Base-by-base conservation (phyloP, 2,329 filamentous ascomycete species). In the Pseudogymnoascus sp. region DNA sequence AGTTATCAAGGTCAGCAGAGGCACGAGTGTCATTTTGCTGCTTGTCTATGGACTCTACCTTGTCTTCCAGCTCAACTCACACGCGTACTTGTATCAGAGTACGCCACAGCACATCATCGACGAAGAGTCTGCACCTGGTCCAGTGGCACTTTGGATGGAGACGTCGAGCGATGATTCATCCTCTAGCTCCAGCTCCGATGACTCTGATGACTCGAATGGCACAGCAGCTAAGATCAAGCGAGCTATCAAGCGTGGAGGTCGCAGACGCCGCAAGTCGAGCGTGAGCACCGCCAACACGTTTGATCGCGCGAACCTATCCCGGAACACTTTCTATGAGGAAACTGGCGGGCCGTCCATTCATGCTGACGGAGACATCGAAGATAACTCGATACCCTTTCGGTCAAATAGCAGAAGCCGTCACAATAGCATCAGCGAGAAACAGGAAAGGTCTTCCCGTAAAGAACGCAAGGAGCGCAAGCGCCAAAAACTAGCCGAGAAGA, bases 51-150 rank as follows among this genome's bases (percentile, higher is more conserved):
- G 86, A 53, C 78, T 96, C 16, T 96, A 96, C 72, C 83, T 96
- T 35, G 72, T 96, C 19, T 96, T 96, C 76, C 92, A 96, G 77
- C 84, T 96, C 65, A 96, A 96, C 76, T 95, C 91, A 1, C 92
- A 96, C 73, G 84, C 90, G 7, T 96, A 96, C 76, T 86, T 96
- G 79, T 96, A 96, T 70, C 89, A 92, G 75, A 95, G 91, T 68
- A 96, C 90, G 4, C 93, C 93, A 8, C 92, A 96, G 76, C 88
- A 93, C 69, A 89, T 96, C 65, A 95, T 97, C 67, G 93, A 97
- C 69, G 91, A 95, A 70, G 93, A 96, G 73, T 87, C 91, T 0
- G 88, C 91, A 53, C 93, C 93, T 21, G 93, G 93, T 67, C 87
- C 95, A 0, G 82, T 93, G 11, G 89, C 89, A 16, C 89, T 89